Conservation (phyloP, 2,329 filamentous ascomycete species). For the Aspergillus versicolor region DNA sequence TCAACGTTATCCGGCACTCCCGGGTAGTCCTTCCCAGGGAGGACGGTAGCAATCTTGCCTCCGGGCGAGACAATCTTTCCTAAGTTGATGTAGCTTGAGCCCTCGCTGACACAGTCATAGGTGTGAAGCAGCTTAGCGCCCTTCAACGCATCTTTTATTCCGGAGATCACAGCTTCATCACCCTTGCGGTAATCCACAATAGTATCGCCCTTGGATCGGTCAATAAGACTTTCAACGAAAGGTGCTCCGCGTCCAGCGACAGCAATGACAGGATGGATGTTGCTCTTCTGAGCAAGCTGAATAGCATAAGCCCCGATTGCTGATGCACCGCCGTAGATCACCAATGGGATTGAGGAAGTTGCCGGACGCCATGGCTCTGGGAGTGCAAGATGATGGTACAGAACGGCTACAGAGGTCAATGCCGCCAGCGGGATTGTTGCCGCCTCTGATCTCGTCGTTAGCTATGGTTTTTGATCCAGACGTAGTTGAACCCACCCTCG, state of each 20-base stretch:
- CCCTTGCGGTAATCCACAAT: constrained; percentile 63
- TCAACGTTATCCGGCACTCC: constrained; percentile 9
- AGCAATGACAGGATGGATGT: constrained; percentile 63
- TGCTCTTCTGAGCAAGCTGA: constrained; percentile 54
- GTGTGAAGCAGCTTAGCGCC: not conserved
- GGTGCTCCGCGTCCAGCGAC: constrained; percentile 55
- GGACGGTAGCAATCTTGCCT: constrained; percentile 16
- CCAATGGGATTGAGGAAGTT: constrained; percentile 36
- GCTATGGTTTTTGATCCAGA: not conserved
- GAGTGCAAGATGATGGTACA: constrained; percentile 50
- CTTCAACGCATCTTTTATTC: constrained; percentile 36
- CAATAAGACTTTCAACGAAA: constrained; percentile 55
- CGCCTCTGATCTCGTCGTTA: constrained; percentile 40
- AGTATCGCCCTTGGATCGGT: constrained; percentile 54
- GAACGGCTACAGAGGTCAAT: constrained; percentile 53
- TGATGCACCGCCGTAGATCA: constrained; percentile 52
- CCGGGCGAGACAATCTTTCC: constrained; percentile 9
- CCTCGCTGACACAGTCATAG: constrained; percentile 13
- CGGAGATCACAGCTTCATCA: constrained; percentile 52
- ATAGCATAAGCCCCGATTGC: constrained; percentile 60
- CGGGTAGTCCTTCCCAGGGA: not conserved
- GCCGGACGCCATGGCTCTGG: constrained; percentile 51
- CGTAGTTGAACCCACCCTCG: constrained; percentile 41
- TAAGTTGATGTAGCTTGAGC: constrained; percentile 10
- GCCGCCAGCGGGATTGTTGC: constrained; percentile 58